Evolutionary conservation across 768 basidiomycete species (phyloP), one percentile per base, ranked within the genome.

Genomic region (Cyclocybe cylindracea): DNA sequence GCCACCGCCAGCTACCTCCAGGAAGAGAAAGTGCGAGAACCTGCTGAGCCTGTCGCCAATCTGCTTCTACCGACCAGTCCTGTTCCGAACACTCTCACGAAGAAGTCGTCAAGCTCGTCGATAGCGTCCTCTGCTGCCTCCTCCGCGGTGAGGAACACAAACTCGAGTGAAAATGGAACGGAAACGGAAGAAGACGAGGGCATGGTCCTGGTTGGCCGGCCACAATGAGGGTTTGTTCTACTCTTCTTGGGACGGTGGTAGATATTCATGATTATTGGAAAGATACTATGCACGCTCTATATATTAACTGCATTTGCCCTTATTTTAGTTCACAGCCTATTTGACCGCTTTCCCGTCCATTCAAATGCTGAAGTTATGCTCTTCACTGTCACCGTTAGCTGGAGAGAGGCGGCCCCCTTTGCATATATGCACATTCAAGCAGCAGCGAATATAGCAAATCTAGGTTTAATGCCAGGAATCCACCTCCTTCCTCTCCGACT

Each of bases 161-260:
- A 77, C 32, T 70, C 73, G 39, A 89, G 86, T 56, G 85, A 85
- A 63, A 78, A 79, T 55, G 86, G 85, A 7, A 74, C 73, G 18
- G 89, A 90, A 60, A 91, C 89, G 36, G 90, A 93, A 64, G 86
- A 87, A 62, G 90, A 93, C 51, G 90, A 92, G 61, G 90, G 87
- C 5, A 85, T 91, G 85, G 80, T 92, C 52, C 65, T 91, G 29
- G 84, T 92, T 45, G 86, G 83, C 37, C 78, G 85, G 51, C 89
- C 88, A 10, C 57, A 45, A 41, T 61, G 47, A 56, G 2, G 32
- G 38, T 5, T 33, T 8, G 10, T 32, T 18, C 41, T 16, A 39
- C 5, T 19, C 10, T 11, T 29, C 16, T 29, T 16, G 16, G 41
- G 41, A 24, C 24, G 24, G 24, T 5, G 24, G 24, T 24, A 24